phyloP scores from a whole-genome alignment of 768 basidiomycete genomes.

The Tulasnella sp. region DNA sequence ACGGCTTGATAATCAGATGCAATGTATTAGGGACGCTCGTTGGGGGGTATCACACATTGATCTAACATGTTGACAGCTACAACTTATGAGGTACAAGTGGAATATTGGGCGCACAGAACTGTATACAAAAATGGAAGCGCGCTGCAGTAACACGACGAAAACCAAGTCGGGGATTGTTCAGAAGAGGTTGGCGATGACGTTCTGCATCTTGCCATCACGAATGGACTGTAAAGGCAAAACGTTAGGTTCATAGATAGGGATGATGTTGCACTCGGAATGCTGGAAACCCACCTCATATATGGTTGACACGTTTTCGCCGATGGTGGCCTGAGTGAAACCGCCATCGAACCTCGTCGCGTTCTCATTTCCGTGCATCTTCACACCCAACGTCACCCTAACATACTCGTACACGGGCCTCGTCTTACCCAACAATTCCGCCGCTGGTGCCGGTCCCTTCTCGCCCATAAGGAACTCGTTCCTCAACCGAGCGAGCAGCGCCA shows the following conservation, averaged over 20 bases:
- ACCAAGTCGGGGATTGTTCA: slow-evolving; percentile 6
- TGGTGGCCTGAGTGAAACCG: slow-evolving; percentile 56
- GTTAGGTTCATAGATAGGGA: neutral
- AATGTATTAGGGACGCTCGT: too few relatives aligned
- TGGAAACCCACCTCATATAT: slow-evolving; percentile 55
- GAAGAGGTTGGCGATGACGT: slow-evolving; percentile 47
- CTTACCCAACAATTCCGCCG: slow-evolving; percentile 52
- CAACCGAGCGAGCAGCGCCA: slow-evolving; percentile 34
- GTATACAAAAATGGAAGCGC: too few relatives aligned
- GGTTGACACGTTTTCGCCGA: slow-evolving; percentile 59
- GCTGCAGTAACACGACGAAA: too few relatives aligned
- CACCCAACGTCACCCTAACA: slow-evolving; percentile 57
- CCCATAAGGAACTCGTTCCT: slow-evolving; percentile 50
- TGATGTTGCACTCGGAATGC: too few relatives aligned
- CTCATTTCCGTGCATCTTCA: slow-evolving; percentile 69
- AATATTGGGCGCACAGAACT: too few relatives aligned
- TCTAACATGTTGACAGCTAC: too few relatives aligned
- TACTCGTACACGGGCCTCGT: slow-evolving; percentile 70
- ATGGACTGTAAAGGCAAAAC: slow-evolving; percentile 34
- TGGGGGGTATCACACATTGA: too few relatives aligned
- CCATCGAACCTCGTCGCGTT: slow-evolving; percentile 52
- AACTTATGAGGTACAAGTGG: too few relatives aligned
- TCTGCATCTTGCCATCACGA: slow-evolving; percentile 57
- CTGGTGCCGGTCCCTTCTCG: slow-evolving; percentile 51
- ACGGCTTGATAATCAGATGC: too few relatives aligned